phyloP scores from a whole-genome alignment of 495 filamentous ascomycete genomes.

The Letharia columbiana region DNA sequence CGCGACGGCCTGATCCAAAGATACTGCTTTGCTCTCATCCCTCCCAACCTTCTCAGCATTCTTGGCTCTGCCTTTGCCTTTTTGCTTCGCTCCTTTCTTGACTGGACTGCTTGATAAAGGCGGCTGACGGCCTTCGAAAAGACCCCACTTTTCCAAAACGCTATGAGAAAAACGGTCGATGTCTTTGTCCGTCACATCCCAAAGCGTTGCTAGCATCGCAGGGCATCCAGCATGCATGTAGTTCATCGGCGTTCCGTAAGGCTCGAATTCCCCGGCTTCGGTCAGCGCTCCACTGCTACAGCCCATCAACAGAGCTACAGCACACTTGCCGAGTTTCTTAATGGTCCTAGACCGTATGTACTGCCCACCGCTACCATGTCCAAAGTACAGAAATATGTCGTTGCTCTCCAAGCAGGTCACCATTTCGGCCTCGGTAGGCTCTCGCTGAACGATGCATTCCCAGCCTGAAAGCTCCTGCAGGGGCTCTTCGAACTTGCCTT shows the following conservation, averaged over 20 bases:
- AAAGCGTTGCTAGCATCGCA: constrained; percentile 80
- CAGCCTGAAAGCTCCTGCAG: constrained; percentile 52
- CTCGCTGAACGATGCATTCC: constrained; percentile 54
- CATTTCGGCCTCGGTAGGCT: constrained; percentile 72
- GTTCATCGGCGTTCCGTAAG: constrained; percentile 77
- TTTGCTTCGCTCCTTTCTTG: constrained; percentile 24
- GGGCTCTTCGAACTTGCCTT: constrained; percentile 57
- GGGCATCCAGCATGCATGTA: constrained; percentile 81
- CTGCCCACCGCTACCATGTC: constrained; percentile 90
- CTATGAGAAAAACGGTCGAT: constrained; percentile 81
- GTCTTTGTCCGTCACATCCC: constrained; percentile 97
- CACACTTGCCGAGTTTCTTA: constrained; percentile 64
- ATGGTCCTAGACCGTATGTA: constrained; percentile 78
- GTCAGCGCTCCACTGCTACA: constrained; percentile 72
- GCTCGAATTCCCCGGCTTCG: constrained; percentile 80
- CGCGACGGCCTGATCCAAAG: constrained; percentile 71
- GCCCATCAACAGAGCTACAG: constrained; percentile 84
- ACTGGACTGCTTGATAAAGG: constrained; percentile 18
- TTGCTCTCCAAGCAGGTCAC: constrained; percentile 48
- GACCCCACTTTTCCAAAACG: constrained; percentile 76
- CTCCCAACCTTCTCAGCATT: constrained; percentile 8
- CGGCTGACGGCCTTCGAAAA: constrained; percentile 38
- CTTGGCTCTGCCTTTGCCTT: constrained; percentile 27
- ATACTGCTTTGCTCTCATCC: constrained; percentile 17
- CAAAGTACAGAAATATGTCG: constrained; percentile 82